phyloP scores from a whole-genome alignment of 2,329 filamentous ascomycete species.

The Penicillium rolfsii region DNA sequence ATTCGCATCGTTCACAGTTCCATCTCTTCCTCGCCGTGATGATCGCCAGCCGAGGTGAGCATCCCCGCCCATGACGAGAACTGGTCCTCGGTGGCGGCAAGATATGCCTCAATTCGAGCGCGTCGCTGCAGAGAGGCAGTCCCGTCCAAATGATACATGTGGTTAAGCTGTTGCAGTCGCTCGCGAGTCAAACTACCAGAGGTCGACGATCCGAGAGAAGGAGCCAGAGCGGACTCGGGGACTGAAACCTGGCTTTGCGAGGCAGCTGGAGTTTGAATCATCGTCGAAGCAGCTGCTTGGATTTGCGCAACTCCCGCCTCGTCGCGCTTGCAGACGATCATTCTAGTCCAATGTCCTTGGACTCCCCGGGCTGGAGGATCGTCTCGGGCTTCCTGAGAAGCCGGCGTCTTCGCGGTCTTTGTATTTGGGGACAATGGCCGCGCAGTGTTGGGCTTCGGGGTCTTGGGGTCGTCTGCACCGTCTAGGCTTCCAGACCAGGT shows the following conservation, averaged over 20 bases:
- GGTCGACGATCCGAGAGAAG: background rate
- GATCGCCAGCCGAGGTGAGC: slow-evolving; percentile 50
- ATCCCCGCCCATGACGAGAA: slow-evolving; percentile 48
- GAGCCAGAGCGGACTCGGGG: background rate
- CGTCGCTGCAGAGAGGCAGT: slow-evolving; percentile 24
- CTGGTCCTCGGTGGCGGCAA: slow-evolving; percentile 46
- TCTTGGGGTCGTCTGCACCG: background rate
- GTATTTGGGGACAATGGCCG: background rate
- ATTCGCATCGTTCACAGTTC: slow-evolving; percentile 39
- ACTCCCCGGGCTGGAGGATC: background rate
- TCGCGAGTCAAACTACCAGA: background rate
- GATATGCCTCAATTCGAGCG: slow-evolving; percentile 42
- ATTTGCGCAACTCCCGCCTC: background rate
- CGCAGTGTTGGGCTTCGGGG: background rate
- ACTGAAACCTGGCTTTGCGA: background rate
- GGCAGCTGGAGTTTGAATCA: background rate
- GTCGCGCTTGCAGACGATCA: background rate
- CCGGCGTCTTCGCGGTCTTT: background rate
- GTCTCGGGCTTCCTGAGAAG: background rate
- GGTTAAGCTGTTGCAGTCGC: background rate
- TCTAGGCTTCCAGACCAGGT: slow-evolving; percentile 27
- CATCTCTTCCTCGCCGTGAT: slow-evolving; percentile 47
- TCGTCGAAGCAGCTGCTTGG: background rate
- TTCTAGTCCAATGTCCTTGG: background rate
- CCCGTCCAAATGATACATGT: background rate